Percentiles rank a stretch among this genome's conserved stretches.
phyloP scores from a whole-genome alignment of 2,329 filamentous ascomycete species.

The Acephala macrosclerotiorum region DNA sequence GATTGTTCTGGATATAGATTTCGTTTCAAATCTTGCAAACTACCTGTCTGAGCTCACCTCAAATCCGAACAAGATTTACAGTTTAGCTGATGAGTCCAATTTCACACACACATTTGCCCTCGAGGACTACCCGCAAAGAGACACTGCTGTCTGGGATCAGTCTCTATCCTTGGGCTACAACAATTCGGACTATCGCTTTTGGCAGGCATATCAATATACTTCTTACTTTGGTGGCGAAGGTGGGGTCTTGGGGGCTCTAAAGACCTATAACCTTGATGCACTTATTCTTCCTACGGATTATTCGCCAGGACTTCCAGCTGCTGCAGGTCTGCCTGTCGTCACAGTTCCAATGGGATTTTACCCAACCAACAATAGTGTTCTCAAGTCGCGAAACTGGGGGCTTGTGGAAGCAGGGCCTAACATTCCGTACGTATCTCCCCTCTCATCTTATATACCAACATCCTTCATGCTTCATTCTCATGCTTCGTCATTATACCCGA shows the following conservation, averaged over 20 bases:
- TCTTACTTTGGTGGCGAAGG: slow-evolving; percentile 62
- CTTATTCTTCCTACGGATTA: slow-evolving; percentile 64
- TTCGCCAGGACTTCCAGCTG: slow-evolving; percentile 56
- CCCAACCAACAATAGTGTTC: slow-evolving; percentile 51
- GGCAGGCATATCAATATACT: slow-evolving; percentile 60
- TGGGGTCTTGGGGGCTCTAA: slow-evolving; percentile 66
- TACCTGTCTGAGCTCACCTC: slow-evolving; percentile 63
- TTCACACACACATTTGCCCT: slow-evolving; percentile 61
- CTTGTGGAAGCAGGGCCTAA: slow-evolving; percentile 61
- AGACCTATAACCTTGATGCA: slow-evolving; percentile 64
- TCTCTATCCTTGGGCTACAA: slow-evolving; percentile 59
- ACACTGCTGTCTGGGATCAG: slow-evolving; percentile 64
- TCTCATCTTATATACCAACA: neutral
- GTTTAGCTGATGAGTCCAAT: slow-evolving; percentile 57
- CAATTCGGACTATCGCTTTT: slow-evolving; percentile 64
- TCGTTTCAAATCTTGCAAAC: slow-evolving; percentile 59
- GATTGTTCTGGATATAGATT: slow-evolving; percentile 64
- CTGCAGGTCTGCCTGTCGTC: slow-evolving; percentile 66
- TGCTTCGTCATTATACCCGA: too few species aligned
- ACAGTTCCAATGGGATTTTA: slow-evolving; percentile 69
- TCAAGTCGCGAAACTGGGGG: slow-evolving; percentile 54
- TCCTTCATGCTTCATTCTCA: neutral
- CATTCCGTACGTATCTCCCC: slow-evolving; percentile 46
- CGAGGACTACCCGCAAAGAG: slow-evolving; percentile 68
- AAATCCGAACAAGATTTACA: slow-evolving; percentile 64